A percentile compares a stretch with the other conserved stretches of the same genome.
Evolutionary conservation across 73 alveolate species (phyloP).

Genomic region (Effrenium voratum): DNA sequence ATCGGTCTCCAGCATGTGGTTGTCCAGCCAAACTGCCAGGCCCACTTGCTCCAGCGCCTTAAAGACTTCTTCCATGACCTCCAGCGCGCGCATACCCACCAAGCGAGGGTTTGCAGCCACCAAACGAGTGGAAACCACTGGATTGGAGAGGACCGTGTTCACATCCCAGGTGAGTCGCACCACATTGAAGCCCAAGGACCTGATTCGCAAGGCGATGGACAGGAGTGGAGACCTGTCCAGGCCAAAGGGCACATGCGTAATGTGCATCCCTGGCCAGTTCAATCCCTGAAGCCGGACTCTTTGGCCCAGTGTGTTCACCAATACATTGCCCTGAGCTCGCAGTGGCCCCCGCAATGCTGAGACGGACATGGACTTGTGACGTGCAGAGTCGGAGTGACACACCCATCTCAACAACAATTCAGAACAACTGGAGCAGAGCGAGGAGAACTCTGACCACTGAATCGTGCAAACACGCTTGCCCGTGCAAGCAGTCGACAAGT

Average conservation of each 20-base stretch:
- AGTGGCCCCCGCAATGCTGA: neutral
- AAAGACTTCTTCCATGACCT: conserved; percentile 63
- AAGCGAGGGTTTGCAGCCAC: conserved; percentile 55
- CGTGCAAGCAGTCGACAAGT: neutral
- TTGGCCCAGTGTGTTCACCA: conserved; percentile 1
- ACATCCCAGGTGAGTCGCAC: conserved; percentile 88
- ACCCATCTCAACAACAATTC: conserved; percentile 46
- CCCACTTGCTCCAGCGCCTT: conserved; percentile 18
- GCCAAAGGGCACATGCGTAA: conserved; percentile 73
- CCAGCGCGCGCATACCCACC: conserved; percentile 38
- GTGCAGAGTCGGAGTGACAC: neutral
- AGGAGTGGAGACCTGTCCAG: conserved; percentile 31
- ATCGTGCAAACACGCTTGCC: neutral
- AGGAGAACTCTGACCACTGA: conserved; percentile 36
- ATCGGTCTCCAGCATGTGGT: conserved; percentile 38
- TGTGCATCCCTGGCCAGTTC: conserved; percentile 88
- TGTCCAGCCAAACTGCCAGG: conserved; percentile 72
- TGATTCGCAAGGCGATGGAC: conserved; percentile 32
- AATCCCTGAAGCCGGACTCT: conserved; percentile 57
- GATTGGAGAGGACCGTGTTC: conserved; percentile 45
- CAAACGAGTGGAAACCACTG: conserved; percentile 8
- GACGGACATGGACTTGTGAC: neutral
- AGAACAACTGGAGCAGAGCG: neutral
- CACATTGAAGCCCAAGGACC: conserved; percentile 63
- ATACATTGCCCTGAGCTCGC: conserved; percentile 13